Conservation (phyloP, 495 filamentous ascomycete species). For the Penicillium samsonianum region DNA sequence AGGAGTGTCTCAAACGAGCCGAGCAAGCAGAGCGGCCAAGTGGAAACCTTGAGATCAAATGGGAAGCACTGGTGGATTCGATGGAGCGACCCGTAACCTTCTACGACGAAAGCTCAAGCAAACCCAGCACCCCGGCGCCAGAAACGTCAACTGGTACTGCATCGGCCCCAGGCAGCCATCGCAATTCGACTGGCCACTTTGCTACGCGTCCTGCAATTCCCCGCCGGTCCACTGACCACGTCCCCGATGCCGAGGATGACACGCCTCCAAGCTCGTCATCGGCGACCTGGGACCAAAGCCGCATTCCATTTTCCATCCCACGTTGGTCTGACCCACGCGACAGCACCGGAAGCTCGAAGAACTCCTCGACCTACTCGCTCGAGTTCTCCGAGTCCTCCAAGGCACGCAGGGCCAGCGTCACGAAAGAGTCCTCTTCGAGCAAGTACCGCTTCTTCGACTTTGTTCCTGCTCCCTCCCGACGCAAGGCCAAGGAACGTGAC, state of each 20-base stretch:
- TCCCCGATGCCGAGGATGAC: constrained; percentile 43
- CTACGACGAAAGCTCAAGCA: constrained; percentile 42
- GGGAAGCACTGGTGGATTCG: constrained; percentile 75
- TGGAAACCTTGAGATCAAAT: constrained; percentile 59
- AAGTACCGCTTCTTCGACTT: constrained; percentile 53
- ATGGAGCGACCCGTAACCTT: constrained; percentile 56
- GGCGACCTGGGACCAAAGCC: constrained; percentile 51
- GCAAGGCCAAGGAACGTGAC: constrained; percentile 48
- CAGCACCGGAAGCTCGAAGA: constrained; percentile 50
- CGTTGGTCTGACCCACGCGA: constrained; percentile 50
- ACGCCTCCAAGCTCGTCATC: constrained; percentile 56
- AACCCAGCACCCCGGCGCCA: constrained; percentile 44
- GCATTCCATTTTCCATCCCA: constrained; percentile 44
- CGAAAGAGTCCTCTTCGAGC: constrained; percentile 46
- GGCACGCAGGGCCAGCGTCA: constrained; percentile 45
- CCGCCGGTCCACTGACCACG: constrained; percentile 46
- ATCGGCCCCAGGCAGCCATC: constrained; percentile 35
- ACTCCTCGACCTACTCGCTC: constrained; percentile 50
- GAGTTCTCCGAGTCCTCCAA: constrained; percentile 45
- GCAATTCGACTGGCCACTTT: constrained; percentile 50
- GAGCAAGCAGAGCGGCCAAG: constrained; percentile 70
- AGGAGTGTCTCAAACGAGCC: constrained; percentile 67
- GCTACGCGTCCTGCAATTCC: constrained; percentile 41
- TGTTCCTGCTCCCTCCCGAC: constrained; percentile 44
- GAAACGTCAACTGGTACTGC: constrained; percentile 43